A percentile compares a stretch with the other conserved stretches of the same genome.
Evolutionary conservation across 208 protist genomes (phyloP).

Genomic region (Naegleria fowleri): DNA sequence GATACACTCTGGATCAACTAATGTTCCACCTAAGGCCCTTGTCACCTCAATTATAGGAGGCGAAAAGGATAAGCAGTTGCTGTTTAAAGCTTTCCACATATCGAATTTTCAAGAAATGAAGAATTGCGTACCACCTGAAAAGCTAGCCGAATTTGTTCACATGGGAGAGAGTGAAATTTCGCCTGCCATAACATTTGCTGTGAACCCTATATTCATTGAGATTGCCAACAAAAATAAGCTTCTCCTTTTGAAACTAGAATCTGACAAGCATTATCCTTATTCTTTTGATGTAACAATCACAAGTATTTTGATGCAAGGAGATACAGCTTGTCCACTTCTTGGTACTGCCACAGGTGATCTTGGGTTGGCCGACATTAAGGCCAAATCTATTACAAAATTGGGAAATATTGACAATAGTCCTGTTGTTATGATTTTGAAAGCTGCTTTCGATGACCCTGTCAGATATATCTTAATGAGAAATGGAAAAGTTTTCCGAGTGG

Average conservation of each 20-base stretch:
- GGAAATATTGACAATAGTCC: background rate
- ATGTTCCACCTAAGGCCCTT: background rate
- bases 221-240: background rate
- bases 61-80: background rate
- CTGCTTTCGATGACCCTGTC: background rate
- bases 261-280: background rate
- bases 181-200: background rate
- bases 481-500: background rate
- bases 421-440: background rate
- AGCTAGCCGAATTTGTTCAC: background rate
- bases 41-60: background rate
- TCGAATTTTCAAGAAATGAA: background rate
- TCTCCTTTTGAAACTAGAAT: background rate
- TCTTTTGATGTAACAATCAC: background rate
- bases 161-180: background rate
- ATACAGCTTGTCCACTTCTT: background rate
- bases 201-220: background rate
- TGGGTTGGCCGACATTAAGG: background rate
- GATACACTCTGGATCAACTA: background rate
- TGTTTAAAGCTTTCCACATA: background rate
- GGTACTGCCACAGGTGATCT: background rate
- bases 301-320: background rate
- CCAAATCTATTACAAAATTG: background rate
- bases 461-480: background rate
- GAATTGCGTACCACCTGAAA: background rate